Evolutionary conservation across 2,329 filamentous ascomycete genomes (phyloP).

Genomic region (Byssochlamys sp.): DNA sequence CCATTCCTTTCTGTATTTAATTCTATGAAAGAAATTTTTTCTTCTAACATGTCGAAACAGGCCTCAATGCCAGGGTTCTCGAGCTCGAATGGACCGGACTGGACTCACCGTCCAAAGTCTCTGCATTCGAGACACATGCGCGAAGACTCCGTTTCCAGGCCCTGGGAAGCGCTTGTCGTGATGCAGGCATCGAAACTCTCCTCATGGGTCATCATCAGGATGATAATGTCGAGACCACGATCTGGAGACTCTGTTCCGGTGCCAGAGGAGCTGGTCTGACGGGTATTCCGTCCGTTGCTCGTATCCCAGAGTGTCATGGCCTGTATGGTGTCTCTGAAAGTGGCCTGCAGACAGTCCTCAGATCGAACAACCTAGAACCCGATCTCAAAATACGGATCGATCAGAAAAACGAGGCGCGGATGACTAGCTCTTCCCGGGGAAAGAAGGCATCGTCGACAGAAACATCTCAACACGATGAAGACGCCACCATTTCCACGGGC

Average conservation of each 20-base stretch:
- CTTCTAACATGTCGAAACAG: conserved; percentile 11
- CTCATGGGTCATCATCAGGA: conserved; percentile 80
- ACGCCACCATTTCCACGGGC: conserved; percentile 19
- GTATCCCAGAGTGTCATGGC: conserved; percentile 76
- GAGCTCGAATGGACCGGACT: conserved; percentile 44
- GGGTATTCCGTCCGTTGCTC: conserved; percentile 55
- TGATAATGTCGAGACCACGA: conserved; percentile 80
- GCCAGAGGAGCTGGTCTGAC: conserved; percentile 61
- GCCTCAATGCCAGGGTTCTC: conserved; percentile 26
- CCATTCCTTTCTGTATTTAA: background rate
- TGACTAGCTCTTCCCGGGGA: background rate
- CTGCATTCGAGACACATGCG: conserved; percentile 68
- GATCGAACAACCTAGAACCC: background rate
- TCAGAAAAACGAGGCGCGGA: background rate
- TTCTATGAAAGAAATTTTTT: background rate
- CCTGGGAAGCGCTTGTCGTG: conserved; percentile 54
- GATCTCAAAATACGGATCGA: conserved; percentile 1
- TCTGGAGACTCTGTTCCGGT: conserved; percentile 64
- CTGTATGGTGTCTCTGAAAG: conserved; percentile 62
- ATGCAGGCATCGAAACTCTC: conserved; percentile 47
- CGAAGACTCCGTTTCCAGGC: conserved; percentile 63
- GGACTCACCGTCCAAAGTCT: conserved; percentile 33
- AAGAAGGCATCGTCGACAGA: background rate
- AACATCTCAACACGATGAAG: background rate
- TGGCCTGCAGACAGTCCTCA: conserved; percentile 41